Evolutionary conservation across 306 rosid species (phyloP), one percentile per base, ranked within the genome.

Genomic region (Citrullus amarus): DNA sequence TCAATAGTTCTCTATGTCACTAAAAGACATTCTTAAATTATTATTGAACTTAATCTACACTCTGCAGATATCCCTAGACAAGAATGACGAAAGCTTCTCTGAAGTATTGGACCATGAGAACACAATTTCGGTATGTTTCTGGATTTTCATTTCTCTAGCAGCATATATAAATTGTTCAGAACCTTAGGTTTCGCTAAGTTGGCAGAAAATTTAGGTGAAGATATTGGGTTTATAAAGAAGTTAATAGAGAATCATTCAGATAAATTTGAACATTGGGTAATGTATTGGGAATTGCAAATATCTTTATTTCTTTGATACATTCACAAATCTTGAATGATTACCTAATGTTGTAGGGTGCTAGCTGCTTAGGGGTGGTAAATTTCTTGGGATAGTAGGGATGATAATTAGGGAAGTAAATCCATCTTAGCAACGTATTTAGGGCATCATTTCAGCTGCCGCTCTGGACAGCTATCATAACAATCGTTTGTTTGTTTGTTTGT

Each of bases 31-130:
- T 69, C 66, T 63, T 46, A 25, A 61, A 44, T 44, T 70, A 71
- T 71, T 8, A 32, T 4, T 69, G 60, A 79, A 17, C 59, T 18
- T 55, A 1, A 17, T 54, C 59, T 50, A 16, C 56, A 51, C 2
- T 79, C 86, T 86, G 92, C 88, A 87, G 77, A 83, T 83, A 80
- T 76, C 85, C 75, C 76, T 79, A 80, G 89, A 85, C 83, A 90
- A 86, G 79, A 89, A 85, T 84, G 81, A 81, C 43, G 87, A 80
- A 55, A 80, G 79, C 84, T 75, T 85, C 62, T 85, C 90, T 81
- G 86, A 79, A 81, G 83, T 69, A 76, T 73, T 79, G 60, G 86
- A 84, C 80, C 50, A 79, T 81, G 86, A 80, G 70, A 83, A 66
- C 81, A 85, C 84, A 85, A 75, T 67, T 79, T 65, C 48, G 92